phyloP scores from a whole-genome alignment of 192 early-diverging fungal genomes.

The Pilaira anomala region DNA sequence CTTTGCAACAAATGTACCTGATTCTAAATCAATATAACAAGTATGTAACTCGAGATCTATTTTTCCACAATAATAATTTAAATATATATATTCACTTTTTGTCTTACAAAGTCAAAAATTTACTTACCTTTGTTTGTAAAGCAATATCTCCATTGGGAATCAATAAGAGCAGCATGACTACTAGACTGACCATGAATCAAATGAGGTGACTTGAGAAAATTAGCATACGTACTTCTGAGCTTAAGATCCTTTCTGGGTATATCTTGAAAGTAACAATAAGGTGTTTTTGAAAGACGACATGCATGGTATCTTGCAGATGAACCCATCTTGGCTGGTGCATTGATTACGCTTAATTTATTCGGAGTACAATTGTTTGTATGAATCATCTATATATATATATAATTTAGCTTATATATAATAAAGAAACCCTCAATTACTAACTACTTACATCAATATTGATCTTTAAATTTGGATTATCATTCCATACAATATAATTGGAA shows the following conservation, averaged over 20 bases:
- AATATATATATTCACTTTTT: not conserved
- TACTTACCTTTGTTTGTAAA: conserved; percentile 53
- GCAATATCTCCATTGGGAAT: conserved; percentile 55
- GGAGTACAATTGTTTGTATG: conserved; percentile 27
- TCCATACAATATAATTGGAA: conserved; percentile 54
- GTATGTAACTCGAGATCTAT: conserved; percentile 50
- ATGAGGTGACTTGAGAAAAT: conserved; percentile 51
- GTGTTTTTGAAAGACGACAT: conserved; percentile 49
- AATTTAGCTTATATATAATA: not conserved
- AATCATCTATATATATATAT: conserved; percentile 37
- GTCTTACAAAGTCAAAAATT: not conserved
- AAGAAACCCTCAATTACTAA: not conserved
- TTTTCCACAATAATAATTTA: not conserved
- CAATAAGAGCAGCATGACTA: conserved; percentile 41
- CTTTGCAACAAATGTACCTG: conserved; percentile 48
- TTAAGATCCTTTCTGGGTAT: conserved; percentile 6
- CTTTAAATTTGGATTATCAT: conserved; percentile 45
- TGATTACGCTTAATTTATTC: conserved; percentile 43
- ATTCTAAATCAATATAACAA: conserved; percentile 48
- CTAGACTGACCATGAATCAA: conserved; percentile 51
- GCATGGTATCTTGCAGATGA: conserved; percentile 56
- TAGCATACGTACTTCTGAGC: conserved; percentile 53
- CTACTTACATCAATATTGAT: conserved; percentile 41
- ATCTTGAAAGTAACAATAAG: conserved; percentile 60
- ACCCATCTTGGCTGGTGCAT: conserved; percentile 47